Evolutionary conservation across 371 early-diverging fungal species (phyloP), one percentile per base, ranked within the genome.

Genomic region (Phascolomyces articulosus): DNA sequence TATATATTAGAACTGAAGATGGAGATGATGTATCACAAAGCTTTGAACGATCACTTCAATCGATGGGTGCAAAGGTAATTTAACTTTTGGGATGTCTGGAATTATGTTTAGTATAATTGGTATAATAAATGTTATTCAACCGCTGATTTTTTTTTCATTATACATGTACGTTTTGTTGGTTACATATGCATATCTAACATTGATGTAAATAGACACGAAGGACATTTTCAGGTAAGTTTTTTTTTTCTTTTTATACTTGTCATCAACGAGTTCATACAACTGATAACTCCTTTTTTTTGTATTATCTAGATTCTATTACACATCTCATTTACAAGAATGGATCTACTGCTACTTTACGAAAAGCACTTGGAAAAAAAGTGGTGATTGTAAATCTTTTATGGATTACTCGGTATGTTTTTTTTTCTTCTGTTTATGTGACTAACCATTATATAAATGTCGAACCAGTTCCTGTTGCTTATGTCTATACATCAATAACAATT

Each of bases 271-370:
- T 26, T 60, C 0, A 29, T 49, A 47, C 57, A 27, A 21, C 40
- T 24, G 40, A 40, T n/a, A 51, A 24, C 24, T 27, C 38, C 13
- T 13, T 13, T 38, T 38, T 38, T 13, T 38, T 38, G 13, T 38
- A 8, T 40, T 47, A 20, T 47, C 29, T 51, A 79, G 83, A 82
- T 59, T 69, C 75, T 2, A 61, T 79, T 21, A 82, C 83, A 1
- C 83, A 82, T 67, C 61, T 82, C 2, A 65, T 82, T 3, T 82
- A 70, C 48, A 82, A 82, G 54, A 82, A 82, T 55, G 83, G 83
- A 38, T 82, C 83, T 4, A 51, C 74, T 18, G 67, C 78, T 0
- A 78, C 76, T 6, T 38, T 79, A 18, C 74, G 70, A 41, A 82
- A 78, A 51, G 83, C 83, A 2, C 55, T 72, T 13, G 54, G 55